A percentile compares a stretch with the other conserved stretches of the same genome.
Conservation (phyloP, 345 rosid genomes). For the Clausena lansium region DNA sequence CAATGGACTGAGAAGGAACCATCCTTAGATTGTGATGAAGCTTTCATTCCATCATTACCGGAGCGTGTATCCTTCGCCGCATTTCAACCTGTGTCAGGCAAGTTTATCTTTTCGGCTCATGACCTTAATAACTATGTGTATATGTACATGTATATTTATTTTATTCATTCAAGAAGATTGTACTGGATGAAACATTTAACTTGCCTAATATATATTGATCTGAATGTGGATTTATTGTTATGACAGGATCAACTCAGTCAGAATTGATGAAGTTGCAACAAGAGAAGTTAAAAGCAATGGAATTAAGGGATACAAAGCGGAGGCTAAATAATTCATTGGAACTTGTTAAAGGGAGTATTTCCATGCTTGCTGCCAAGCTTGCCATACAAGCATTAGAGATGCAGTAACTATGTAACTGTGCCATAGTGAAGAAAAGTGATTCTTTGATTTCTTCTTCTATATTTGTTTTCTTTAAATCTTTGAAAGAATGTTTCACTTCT, state of each 20-base stretch:
- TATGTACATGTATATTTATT: too few species aligned
- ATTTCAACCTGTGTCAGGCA: constrained; percentile 66
- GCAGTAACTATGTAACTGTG: constrained; percentile 5
- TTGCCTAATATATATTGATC: background rate
- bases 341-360: constrained; percentile 51
- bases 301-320: constrained; percentile 48
- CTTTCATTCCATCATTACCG: constrained; percentile 53
- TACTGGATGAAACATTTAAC: background rate
- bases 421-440: background rate
- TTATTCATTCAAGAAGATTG: background rate
- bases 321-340: constrained; percentile 59
- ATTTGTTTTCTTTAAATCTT: background rate
- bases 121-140: too few species aligned
- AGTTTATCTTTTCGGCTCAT: background rate
- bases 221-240: constrained; percentile 7
- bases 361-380: constrained; percentile 73
- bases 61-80: constrained; percentile 74
- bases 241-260: constrained; percentile 56
- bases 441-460: too few species aligned
- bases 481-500: too few species aligned
- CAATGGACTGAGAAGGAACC: constrained; percentile 61
- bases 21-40: constrained; percentile 45
- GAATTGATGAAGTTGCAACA: constrained; percentile 60
- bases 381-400: constrained; percentile 71
- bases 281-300: constrained; percentile 66